Evolutionary conservation across 2,329 filamentous ascomycete species (phyloP).

Genomic region (Talaromyces atroroseus): DNA sequence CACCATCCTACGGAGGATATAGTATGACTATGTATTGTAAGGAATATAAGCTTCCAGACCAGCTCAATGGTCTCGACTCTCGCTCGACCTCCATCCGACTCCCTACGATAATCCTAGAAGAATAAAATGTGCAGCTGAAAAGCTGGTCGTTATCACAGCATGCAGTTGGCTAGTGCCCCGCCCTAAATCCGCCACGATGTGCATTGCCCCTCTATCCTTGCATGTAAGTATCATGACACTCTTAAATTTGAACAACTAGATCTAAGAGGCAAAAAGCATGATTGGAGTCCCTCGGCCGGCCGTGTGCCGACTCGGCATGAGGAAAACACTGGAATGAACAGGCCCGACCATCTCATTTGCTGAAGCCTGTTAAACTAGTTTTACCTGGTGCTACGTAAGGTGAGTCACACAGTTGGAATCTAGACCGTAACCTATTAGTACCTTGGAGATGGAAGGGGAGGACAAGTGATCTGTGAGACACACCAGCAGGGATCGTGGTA

Average conservation of each 20-base stretch:
- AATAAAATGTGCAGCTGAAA: not conserved
- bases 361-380: not conserved
- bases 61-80: conserved; percentile 1
- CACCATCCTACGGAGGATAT: not conserved
- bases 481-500: not conserved
- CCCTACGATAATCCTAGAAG: not conserved
- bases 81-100: not conserved
- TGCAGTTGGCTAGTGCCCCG: conserved; percentile 3
- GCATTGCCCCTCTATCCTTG: conserved; percentile 4
- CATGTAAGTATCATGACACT: not conserved
- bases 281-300: not conserved
- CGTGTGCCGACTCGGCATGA: conserved; percentile 6
- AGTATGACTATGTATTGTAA: not conserved
- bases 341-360: conserved; percentile 1
- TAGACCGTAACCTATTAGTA: too few relatives aligned
- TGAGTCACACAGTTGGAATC: not conserved
- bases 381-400: too few relatives aligned
- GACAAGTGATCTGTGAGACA: too few relatives aligned
- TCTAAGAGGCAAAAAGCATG: not conserved
- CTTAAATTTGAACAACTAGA: not conserved
- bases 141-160: not conserved
- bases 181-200: conserved; percentile 8
- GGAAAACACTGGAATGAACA: not conserved
- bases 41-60: not conserved
- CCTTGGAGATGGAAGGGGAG: too few relatives aligned